phyloP scores from a whole-genome alignment of 2,329 filamentous ascomycete genomes.

The Botrytis porri region DNA sequence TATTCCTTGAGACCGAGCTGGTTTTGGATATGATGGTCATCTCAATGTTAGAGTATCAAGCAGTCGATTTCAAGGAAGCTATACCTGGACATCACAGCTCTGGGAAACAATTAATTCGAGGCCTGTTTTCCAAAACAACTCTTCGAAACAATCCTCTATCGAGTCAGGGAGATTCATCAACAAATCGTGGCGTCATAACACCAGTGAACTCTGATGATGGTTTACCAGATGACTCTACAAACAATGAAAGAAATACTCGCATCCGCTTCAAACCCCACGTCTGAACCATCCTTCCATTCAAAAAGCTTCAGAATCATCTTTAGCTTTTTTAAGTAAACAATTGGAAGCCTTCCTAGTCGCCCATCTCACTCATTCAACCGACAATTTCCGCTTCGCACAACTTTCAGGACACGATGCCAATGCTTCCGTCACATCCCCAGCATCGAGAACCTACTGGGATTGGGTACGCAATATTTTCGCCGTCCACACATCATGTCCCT shows the following conservation, averaged over 20 bases:
- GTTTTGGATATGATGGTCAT: constrained; percentile 4
- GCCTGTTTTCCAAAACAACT: not conserved
- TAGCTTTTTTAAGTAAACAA: not conserved
- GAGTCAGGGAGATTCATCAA: not conserved
- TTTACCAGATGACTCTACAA: not conserved
- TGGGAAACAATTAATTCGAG: not conserved
- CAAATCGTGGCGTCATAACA: not conserved
- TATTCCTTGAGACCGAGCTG: not conserved
- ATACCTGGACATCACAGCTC: not conserved
- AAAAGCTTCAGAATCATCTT: not conserved
- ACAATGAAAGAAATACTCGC: not conserved
- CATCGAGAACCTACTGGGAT: not conserved
- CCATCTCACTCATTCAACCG: not conserved
- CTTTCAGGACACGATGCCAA: not conserved
- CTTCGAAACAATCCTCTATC: not conserved
- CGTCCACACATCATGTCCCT: constrained; percentile 11
- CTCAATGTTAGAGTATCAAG: constrained; percentile 12
- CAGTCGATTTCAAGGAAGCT: constrained; percentile 5
- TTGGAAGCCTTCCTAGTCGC: not conserved
- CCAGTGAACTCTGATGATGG: not conserved
- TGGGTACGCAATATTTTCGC: constrained; percentile 12
- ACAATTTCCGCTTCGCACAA: not conserved
- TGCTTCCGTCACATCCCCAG: not conserved
- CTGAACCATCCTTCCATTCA: not conserved
- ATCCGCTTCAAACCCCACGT: not conserved